Evolutionary conservation across 2,329 filamentous ascomycete species (phyloP), one percentile per base, ranked within the genome.

Genomic region (Venturia effusa): DNA sequence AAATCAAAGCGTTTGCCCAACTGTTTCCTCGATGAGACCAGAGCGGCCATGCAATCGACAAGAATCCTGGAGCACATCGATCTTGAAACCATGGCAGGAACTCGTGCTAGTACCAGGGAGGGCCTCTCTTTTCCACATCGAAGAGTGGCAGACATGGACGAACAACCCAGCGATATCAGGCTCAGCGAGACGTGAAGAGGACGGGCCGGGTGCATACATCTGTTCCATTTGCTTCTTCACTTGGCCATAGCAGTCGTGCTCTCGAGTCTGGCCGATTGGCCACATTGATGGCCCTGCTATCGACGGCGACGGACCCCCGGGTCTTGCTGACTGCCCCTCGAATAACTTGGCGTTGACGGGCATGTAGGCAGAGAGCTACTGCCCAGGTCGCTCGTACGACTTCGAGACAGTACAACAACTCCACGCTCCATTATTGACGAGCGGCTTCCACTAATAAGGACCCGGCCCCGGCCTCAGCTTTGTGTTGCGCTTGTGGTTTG

Each of bases 241-340:
- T 39, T n/a, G n/a, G n/a, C n/a, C n/a, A 39, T 39, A 6, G 37
- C 37, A 39, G 6, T 13, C 45, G 4, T 39, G 37, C 37, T 39
- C 37, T 39, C 37, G 8, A 6, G 10, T 51, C 13, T 27, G n/a
- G 45, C 45, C 22, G 22, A 51, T 51, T 51, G 45, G 45, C 24
- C 5, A 6, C 45, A 15, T 55, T 55, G 48, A 55, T 55, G 32
- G 48, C 48, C 48, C 17, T 19, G 3, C 48, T 54, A 32, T 32
- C 48, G 22, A 32, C 13, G 41, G 41, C n/a, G 6, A 6, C 41
- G 4, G 6, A 4, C 48, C 24, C n/a, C 45, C 45, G 22, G 13
- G n/a, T 34, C 27, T 57, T 57, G 45, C 45, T 51, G 51, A 57
- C 27, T 57, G 30, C 51, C 51, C 51, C 51, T 57, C 51, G 15